These are phyloP conservation scores for Colletotrichum aenigma DNA, from an alignment of 2,329 filamentous ascomycete genomes.

Conservation along the genomic window DNA sequence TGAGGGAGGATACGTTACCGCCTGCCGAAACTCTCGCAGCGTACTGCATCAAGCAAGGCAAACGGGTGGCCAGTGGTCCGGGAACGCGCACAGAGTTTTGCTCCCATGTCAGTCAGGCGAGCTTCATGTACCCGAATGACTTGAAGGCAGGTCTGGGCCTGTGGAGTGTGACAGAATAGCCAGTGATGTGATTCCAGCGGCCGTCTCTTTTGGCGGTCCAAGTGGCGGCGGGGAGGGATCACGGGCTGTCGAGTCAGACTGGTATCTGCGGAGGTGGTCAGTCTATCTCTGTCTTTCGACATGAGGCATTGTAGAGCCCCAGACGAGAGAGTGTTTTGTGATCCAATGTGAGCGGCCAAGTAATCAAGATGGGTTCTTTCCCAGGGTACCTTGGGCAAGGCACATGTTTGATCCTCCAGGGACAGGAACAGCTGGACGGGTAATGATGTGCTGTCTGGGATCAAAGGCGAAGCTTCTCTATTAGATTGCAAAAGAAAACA, in stretches of 20 bases:
- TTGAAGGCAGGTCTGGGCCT: background rate
- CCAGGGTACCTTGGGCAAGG: background rate
- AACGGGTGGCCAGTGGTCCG: slow-evolving; percentile 10
- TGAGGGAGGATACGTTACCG: background rate
- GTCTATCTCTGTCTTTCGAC: background rate
- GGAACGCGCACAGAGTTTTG: slow-evolving; percentile 1
- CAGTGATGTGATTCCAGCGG: background rate
- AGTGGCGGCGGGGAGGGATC: background rate
- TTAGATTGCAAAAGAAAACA: background rate
- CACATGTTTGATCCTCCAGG: background rate
- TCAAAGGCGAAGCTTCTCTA: background rate
- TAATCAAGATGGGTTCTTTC: background rate
- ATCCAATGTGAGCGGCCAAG: background rate
- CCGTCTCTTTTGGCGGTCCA: background rate
- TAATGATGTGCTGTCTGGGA: background rate
- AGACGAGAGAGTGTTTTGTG: background rate
- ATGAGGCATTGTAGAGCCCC: background rate
- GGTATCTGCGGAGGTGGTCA: background rate
- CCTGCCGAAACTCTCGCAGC: slow-evolving; percentile 4
- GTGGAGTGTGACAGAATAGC: background rate
- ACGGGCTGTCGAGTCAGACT: background rate
- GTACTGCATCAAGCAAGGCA: background rate
- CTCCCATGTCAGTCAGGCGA: background rate
- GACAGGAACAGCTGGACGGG: background rate
- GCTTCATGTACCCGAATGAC: background rate